Evolutionary conservation across 495 filamentous ascomycete species (phyloP), one percentile per base, ranked within the genome.

Genomic region (Glonium stellatum): DNA sequence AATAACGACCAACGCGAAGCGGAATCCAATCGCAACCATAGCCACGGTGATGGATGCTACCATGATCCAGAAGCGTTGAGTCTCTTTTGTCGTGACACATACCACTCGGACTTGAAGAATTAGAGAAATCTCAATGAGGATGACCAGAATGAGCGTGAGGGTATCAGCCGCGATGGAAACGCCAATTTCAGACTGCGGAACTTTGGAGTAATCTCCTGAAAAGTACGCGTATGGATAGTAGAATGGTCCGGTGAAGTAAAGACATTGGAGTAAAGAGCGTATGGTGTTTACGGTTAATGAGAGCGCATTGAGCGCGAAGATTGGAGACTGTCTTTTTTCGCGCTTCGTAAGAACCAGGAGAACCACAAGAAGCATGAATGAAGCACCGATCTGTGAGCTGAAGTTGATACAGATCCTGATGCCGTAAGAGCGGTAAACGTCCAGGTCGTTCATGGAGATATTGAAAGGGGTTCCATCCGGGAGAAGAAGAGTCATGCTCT

Each of bases 81-180:
- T 18, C 18, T 66, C 65, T 10, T 76, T 75, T n/a, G 72, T 66
- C 0, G 71, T 64, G 63, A 69, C 78, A 77, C 79, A 74, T 60
- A 90, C 82, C 13, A 86, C 82, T 48, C 81, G 79, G 9, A 87
- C 79, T 67, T 96, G 91, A n/a, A 91, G 60, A 19, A 87, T 77
- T 13, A 96, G 77, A 1, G 89, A 90, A 0, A 73, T 55, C 62
- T 87, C 77, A 53, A 91, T 78, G 55, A 78, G 80, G 23, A 82
- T 64, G 31, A 85, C 73, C 13, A 90, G 71, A 0, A 92, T 63
- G 12, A 86, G 68, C 21, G 73, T 73, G 31, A 90, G 64, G 50
- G 84, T 69, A 4, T 76, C 76, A 4, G 76, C 78, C 3, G 80
- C 64, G 23, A 87, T 71, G 25, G 78, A 82, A 56, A 75, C 76